phyloP scores from a whole-genome alignment of 805 yeast species.

The Yarrowia yakushimensis region DNA sequence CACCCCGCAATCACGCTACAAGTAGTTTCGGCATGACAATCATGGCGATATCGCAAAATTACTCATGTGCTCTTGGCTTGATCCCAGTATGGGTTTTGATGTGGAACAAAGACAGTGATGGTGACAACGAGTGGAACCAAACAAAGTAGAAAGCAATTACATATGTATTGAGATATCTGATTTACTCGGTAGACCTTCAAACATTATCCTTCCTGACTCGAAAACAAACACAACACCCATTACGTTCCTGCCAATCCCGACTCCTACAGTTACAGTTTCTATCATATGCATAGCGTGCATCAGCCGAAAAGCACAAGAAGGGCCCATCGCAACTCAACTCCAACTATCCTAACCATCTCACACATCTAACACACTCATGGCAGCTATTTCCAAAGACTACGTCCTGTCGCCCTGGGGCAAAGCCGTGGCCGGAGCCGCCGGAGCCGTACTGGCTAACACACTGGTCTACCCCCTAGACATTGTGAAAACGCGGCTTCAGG shows the following conservation, averaged over 20 bases:
- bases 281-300: conserved; percentile 21
- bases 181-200: not conserved
- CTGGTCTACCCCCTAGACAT: conserved; percentile 78
- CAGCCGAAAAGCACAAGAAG: conserved; percentile 25
- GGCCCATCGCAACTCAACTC: conserved; percentile 20
- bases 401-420: conserved; percentile 60
- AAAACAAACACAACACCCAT: not conserved
- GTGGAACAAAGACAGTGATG: not conserved
- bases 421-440: conserved; percentile 79
- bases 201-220: not conserved
- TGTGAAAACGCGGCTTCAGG: conserved; percentile 71
- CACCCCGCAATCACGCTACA: conserved; percentile 17
- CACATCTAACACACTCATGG: conserved; percentile 14
- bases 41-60: not conserved
- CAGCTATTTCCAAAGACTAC: conserved; percentile 23
- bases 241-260: conserved; percentile 14
- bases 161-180: not conserved
- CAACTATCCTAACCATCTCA: not conserved
- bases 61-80: not conserved
- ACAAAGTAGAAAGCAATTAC: not conserved
- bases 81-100: not conserved
- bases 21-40: conserved; percentile 9
- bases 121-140: not conserved
- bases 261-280: conserved; percentile 18
- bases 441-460: conserved; percentile 75